These are phyloP conservation scores for Lepidium didymum DNA, from an alignment of 345 rosid genomes.

Conservation along the genomic window DNA sequence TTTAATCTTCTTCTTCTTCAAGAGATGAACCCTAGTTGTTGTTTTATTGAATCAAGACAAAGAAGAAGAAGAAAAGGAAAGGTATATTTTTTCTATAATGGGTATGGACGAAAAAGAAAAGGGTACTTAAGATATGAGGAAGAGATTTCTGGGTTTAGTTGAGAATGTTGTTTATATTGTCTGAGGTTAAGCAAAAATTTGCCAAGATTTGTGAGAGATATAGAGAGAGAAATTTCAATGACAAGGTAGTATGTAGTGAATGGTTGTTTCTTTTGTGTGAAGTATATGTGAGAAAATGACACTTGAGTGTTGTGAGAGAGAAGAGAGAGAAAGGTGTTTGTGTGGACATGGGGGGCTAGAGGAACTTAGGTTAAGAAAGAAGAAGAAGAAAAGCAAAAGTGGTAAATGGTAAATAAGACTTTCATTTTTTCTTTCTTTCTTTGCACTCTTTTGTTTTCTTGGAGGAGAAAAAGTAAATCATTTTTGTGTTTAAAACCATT, in stretches of 20 bases:
- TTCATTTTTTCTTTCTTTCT: slow-evolving; percentile 35
- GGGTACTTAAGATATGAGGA: slow-evolving; percentile 8
- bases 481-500: slow-evolving; percentile 15
- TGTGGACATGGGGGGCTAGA: slow-evolving; percentile 62
- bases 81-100: not conserved
- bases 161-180: slow-evolving; percentile 28
- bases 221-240: slow-evolving; percentile 30
- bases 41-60: slow-evolving; percentile 65
- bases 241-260: slow-evolving; percentile 37
- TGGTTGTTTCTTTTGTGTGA: slow-evolving; percentile 36
- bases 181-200: slow-evolving; percentile 32
- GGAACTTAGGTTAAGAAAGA: slow-evolving; percentile 38
- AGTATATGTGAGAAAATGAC: slow-evolving; percentile 39
- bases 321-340: slow-evolving; percentile 28
- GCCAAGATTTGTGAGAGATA: slow-evolving; percentile 34
- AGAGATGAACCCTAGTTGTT: slow-evolving; percentile 36
- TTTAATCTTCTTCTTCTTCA: slow-evolving; percentile 50
- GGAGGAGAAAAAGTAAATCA: slow-evolving; percentile 22
- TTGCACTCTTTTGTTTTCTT: slow-evolving; percentile 28
- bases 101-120: slow-evolving; percentile 3
- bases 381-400: slow-evolving; percentile 26
- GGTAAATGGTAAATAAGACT: slow-evolving; percentile 30
- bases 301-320: slow-evolving; percentile 37
- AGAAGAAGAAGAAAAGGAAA: slow-evolving; percentile 41
- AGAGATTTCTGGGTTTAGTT: slow-evolving; percentile 20